Evolutionary conservation across 2,329 filamentous ascomycete species (phyloP).

Genomic region (Trichophyton benhamiae): DNA sequence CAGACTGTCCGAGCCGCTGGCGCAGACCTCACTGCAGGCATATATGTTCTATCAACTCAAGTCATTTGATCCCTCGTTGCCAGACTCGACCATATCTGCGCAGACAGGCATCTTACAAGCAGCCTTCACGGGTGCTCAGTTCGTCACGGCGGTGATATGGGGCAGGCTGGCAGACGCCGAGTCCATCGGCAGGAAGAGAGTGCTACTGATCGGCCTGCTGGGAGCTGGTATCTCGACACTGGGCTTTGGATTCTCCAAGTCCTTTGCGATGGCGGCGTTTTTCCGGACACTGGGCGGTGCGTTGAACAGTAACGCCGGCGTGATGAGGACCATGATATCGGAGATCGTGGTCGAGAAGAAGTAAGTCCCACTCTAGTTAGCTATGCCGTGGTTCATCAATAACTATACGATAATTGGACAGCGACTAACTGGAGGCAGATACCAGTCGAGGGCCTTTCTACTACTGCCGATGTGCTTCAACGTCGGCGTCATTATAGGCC

Average conservation of each 20-base stretch:
- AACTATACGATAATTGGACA: not conserved
- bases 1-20: constrained; percentile 68
- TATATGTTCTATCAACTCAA: constrained; percentile 86
- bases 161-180: constrained; percentile 57
- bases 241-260: constrained; percentile 57
- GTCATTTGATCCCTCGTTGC: constrained; percentile 52
- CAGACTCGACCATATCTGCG: constrained; percentile 54
- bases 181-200: constrained; percentile 58
- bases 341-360: constrained; percentile 61
- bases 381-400: not conserved
- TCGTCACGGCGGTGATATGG: constrained; percentile 72
- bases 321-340: constrained; percentile 62
- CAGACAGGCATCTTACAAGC: constrained; percentile 69
- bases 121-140: constrained; percentile 70
- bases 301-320: constrained; percentile 60
- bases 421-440: constrained; percentile 22
- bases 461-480: constrained; percentile 59
- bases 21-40: constrained; percentile 62
- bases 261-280: constrained; percentile 49
- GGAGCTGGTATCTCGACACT: constrained; percentile 56
- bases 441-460: constrained; percentile 44
- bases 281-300: constrained; percentile 56
- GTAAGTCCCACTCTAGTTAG: constrained; percentile 24
- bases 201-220: constrained; percentile 62
- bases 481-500: constrained; percentile 49